Evolutionary conservation across 2,329 filamentous ascomycete genomes (phyloP), one percentile per base, ranked within the genome.

Genomic region (Penicillium sp.): DNA sequence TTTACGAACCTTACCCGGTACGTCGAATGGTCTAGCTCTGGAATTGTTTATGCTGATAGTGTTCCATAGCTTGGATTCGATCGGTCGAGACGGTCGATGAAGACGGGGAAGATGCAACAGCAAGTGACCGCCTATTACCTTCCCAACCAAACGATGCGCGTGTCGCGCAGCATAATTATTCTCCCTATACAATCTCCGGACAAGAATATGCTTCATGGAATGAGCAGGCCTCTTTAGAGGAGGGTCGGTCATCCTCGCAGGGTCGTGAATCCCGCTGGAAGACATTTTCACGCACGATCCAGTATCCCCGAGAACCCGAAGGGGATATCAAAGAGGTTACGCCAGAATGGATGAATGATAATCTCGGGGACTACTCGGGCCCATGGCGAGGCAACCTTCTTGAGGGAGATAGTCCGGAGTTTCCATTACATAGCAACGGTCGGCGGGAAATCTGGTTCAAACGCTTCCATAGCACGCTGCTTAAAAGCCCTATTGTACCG

Each of bases 401-500:
- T n/a, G 66, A 69, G 35, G 73, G 75, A 22, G 77, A 80, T 52
- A 69, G 75, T 47, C 74, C 77, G 23, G 72, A 77, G 29, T 70
- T 73, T 49, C 70, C 69, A 37, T 68, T 76, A 50, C 71, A 73
- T 49, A 73, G 68, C 51, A 77, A 74, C 63, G 65, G 67, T 18
- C 75, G 76, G 56, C 71, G 76, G 40, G 71, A 77, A 55, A 71
- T 72, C 47, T 77, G 75, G 69, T 68, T 77, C 51, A 79, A 81
- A 62, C 78, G 82, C 45, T 68, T 85, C 41, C 85, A 86, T 75
- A 77, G 79, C 43, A 78, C 81, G 29, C 74, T 94, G 23, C 75
- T 95, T 60, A 83, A 84, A 48, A 89, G 90, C 61, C 86, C 89
- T 10, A 84, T 96, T 54, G 86, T 95, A 1, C 93, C 93, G 2